Percentiles rank a stretch among this genome's conserved stretches.
phyloP scores from a whole-genome alignment of 2,329 filamentous ascomycete species.

The Chaetomiaceae sp. region DNA sequence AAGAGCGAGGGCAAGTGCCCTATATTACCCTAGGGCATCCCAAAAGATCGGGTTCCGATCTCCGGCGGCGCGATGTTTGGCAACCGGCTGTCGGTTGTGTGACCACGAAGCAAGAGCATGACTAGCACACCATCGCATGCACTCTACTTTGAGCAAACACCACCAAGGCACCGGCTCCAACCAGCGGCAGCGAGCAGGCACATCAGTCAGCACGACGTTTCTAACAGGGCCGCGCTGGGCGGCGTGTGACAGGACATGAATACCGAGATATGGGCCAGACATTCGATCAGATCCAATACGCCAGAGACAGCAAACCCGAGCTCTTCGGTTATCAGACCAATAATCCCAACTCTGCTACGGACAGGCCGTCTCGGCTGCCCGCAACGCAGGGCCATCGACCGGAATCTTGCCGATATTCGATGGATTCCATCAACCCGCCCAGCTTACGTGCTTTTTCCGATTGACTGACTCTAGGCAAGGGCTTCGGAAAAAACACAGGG shows the following conservation, averaged over 20 bases:
- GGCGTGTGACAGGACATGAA: conserved; percentile 23
- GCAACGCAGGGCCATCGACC: neutral
- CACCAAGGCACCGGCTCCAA: neutral
- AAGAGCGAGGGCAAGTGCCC: conserved; percentile 5
- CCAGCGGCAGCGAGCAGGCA: neutral
- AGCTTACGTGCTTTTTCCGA: neutral
- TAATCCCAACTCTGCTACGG: neutral
- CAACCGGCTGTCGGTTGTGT: conserved; percentile 17
- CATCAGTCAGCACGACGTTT: conserved; percentile 2
- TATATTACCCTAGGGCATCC: neutral
- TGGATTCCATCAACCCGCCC: neutral
- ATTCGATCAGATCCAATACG: conserved; percentile 7
- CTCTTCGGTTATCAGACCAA: neutral
- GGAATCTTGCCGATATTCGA: neutral
- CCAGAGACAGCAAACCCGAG: neutral
- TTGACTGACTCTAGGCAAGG: neutral
- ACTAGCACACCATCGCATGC: conserved; percentile 27
- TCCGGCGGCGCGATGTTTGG: conserved; percentile 1
- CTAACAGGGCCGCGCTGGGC: conserved; percentile 16
- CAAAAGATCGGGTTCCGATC: neutral
- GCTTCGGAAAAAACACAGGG: too few species aligned
- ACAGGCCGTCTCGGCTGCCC: neutral
- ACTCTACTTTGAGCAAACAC: conserved; percentile 9
- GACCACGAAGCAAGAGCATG: conserved; percentile 24
- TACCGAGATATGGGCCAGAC: neutral